Evolutionary conservation across 148 eudicot genomes (phyloP), one percentile per base, ranked within the genome.

Genomic region (Suaeda aralocaspica): DNA sequence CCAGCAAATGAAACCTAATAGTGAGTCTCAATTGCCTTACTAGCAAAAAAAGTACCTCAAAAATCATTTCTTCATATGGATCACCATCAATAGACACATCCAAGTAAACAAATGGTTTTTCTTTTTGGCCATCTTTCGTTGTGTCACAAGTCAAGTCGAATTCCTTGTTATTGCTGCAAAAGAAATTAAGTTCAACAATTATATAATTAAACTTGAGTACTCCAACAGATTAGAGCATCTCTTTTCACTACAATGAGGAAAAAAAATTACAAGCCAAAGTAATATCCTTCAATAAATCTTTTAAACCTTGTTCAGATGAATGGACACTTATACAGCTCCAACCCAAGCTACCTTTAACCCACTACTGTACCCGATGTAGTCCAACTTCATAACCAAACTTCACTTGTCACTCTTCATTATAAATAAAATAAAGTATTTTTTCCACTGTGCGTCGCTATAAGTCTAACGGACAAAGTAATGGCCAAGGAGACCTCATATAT

Each of bases 31-130:
- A 12, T 28, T 21, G 41, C 8, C 26, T 44, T 14, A 45, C 14
- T 44, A 49, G 46, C 9, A 52, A 36, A 36, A n/a, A 48, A 50
- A 71, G 30, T 82, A 93, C 98, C 98, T 93, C 92, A 68, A 93
- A 90, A 75, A 84, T 58, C 98, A 93, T 84, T 78, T 79, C 85
- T 72, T 93, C 95, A 72, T 71, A 41, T 50, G 96, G 98, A 78
- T 89, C 92, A 45, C 98, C 98, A 79, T 93, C 98, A 77, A 93
- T 74, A 11, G 88, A 93, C 50, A 93, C 91, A 55, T 93, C 92
- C 66, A 93, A 72, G 69, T 82, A 93, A 56, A 93, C 96, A 21
- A 82, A 44, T 13, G 83, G 30, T 81, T 79, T 67, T 73, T 87
- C 76, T 84, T 84, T 84, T 84, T 93, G 63, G 70, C 62, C 89